Base-by-base conservation (phyloP, 257 asterid species). In the Anisodus acutangulus region DNA sequence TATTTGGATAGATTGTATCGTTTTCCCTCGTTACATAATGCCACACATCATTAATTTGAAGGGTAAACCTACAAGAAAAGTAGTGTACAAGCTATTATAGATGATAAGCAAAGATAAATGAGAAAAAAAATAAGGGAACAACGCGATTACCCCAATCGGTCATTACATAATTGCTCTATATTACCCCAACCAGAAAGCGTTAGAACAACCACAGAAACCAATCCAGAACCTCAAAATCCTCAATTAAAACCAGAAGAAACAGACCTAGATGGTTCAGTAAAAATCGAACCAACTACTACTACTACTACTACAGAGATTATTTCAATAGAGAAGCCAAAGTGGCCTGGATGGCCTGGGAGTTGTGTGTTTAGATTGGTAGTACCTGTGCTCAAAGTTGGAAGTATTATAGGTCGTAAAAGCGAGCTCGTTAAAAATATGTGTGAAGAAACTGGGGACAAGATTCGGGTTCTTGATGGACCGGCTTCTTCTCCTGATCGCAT, bases 341-440 rank as follows among this genome's bases (percentile, higher is more conserved):
- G 98, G 98, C 97, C 98, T 5, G 98, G 98, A 81, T 95, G 98
- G 98, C 97, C 98, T 5, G 98, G 98, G 47, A 85, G 87, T 87
- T 85, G 91, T 12, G 98, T 94, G 37, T 95, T 89, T 53, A 84
- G 98, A 78, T 76, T 95, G 45, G 90, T 91, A 49, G 98, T 94
- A 51, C 98, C 98, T 80, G 92, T 91, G 80, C 88, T 91, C 57
- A 94, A 95, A 76, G 98, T 95, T 31, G 98, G 98, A 19, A 87
- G 97, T 88, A 94, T 95, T 80, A 94, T 95, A 69, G 98, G 98
- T 84, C 92, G 97, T 66, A 94, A 94, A 81, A 98, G 98, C 10
- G 98, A 95, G 87, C 91, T 95, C 26, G 90, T 95, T 19, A 93
- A 95, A 92, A 95, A 94, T 92, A 90, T 93, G 85, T 93, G 93